Percentiles rank a stretch among this genome's conserved stretches.
Conservation (phyloP, 2,329 filamentous ascomycete species). For the Lasiodiplodia sp. region DNA sequence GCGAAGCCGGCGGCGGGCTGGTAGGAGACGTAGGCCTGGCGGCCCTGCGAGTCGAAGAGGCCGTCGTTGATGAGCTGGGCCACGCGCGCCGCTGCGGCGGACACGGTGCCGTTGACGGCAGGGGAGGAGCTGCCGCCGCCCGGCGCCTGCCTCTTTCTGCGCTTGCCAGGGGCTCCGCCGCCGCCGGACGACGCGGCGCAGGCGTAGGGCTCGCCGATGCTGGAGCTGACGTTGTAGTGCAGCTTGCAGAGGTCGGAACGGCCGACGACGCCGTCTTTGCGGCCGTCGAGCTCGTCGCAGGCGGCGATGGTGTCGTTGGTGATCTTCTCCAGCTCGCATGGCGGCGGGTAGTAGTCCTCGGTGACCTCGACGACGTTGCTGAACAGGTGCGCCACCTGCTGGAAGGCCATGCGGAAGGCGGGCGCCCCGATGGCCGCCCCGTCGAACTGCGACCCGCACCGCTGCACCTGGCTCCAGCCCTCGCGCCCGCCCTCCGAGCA, state of each 20-base stretch:
- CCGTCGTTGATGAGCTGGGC: conserved; percentile 43
- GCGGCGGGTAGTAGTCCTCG: conserved; percentile 51
- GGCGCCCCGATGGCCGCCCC: conserved; percentile 57
- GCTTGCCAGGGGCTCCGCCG: conserved; percentile 27
- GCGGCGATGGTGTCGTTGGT: conserved; percentile 62
- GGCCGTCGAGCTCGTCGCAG: conserved; percentile 64
- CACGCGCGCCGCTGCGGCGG: conserved; percentile 38
- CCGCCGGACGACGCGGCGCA: conserved; percentile 46
- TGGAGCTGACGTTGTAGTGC: conserved; percentile 55
- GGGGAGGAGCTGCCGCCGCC: conserved; percentile 30
- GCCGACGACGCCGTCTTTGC: conserved; percentile 61
- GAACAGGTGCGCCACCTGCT: conserved; percentile 55
- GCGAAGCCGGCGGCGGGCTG: conserved; percentile 41
- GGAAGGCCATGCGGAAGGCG: conserved; percentile 55
- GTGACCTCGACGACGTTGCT: conserved; percentile 50
- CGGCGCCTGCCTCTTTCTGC: conserved; percentile 25
- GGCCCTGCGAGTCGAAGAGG: conserved; percentile 49
- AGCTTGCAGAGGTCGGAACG: conserved; percentile 58
- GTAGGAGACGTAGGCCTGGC: conserved; percentile 53
- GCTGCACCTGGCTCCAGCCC: conserved; percentile 59
- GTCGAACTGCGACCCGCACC: conserved; percentile 58
- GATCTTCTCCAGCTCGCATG: conserved; percentile 59
- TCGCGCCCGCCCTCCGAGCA: conserved; percentile 63
- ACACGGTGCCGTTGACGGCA: conserved; percentile 43
- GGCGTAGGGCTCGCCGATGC: conserved; percentile 55